These are phyloP conservation scores for Quercus aquifolioides DNA, from an alignment of 306 rosid genomes.

Conservation along the genomic window DNA sequence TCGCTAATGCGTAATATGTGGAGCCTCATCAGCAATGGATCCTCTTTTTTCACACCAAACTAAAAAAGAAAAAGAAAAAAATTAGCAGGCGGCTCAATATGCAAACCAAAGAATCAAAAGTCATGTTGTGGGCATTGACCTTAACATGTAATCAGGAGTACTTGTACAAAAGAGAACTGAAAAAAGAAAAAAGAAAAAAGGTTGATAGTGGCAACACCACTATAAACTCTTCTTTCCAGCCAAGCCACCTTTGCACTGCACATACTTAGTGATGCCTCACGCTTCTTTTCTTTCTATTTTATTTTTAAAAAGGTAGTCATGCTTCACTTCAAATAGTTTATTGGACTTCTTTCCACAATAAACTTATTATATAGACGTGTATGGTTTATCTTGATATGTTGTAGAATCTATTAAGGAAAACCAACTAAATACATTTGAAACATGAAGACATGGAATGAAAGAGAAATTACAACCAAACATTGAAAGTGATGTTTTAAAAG, in stretches of 20 bases:
- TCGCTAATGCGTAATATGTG: constrained; percentile 28
- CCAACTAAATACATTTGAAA: constrained; percentile 17
- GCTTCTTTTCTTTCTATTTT: no score
- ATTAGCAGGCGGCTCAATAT: constrained; percentile 11
- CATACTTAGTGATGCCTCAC: background rate
- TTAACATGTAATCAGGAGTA: background rate
- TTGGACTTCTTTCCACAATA: constrained; percentile 3
- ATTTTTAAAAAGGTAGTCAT: constrained; percentile 22
- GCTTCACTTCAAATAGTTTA: constrained; percentile 42
- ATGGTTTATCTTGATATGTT: constrained; percentile 8
- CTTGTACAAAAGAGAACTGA: background rate
- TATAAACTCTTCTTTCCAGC: constrained; percentile 29
- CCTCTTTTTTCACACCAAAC: constrained; percentile 8
- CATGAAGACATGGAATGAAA: background rate
- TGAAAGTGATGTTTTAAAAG: constrained; percentile 13
- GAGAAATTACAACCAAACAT: background rate
- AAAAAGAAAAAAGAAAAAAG: background rate
- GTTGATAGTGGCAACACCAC: constrained; percentile 52
- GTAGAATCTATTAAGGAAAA: constrained; percentile 17
- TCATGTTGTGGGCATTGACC: background rate
- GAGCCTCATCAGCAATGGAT: constrained; percentile 26
- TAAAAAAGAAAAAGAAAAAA: background rate
- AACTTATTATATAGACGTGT: background rate
- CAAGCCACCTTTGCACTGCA: constrained; percentile 30
- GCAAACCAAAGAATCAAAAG: constrained; percentile 22